Evolutionary conservation across 2,329 filamentous ascomycete species (phyloP).

Genomic region (Coniochaeta ligniaria): DNA sequence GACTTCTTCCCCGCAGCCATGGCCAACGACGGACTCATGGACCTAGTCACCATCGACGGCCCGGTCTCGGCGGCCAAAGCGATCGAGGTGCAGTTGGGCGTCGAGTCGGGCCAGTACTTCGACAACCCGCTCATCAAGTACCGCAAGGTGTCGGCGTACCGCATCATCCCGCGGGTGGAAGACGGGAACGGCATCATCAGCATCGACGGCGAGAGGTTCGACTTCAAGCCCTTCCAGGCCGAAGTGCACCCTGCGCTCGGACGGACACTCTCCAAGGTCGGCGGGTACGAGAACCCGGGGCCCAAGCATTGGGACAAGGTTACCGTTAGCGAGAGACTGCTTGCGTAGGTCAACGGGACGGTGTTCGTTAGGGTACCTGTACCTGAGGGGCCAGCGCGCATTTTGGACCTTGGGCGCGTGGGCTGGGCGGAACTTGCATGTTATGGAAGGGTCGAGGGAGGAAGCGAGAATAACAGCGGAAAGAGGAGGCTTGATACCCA

Average conservation of each 20-base stretch:
- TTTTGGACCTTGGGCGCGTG: not conserved
- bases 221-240: constrained; percentile 84
- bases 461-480: not conserved
- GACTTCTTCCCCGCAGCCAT: constrained; percentile 84
- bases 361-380: not conserved
- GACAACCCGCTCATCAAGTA: constrained; percentile 73
- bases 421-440: not conserved
- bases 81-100: constrained; percentile 61
- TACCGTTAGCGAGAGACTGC: not conserved
- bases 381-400: not conserved
- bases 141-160: constrained; percentile 79
- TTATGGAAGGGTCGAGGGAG: not conserved
- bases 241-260: constrained; percentile 81
- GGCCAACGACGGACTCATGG: constrained; percentile 77
- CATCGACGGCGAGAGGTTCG: constrained; percentile 83
- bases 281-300: constrained; percentile 60
- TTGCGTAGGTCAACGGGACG: not conserved
- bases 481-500: constrained; percentile 16
- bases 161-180: constrained; percentile 69
- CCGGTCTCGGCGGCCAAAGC: constrained; percentile 61
- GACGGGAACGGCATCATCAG: constrained; percentile 72
- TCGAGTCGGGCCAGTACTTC: constrained; percentile 71
- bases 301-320: constrained; percentile 41
- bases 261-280: constrained; percentile 73
- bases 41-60: constrained; percentile 75